Base-by-base conservation (phyloP, 2,329 filamentous ascomycete genomes). In the Colletotrichum spinosum region DNA sequence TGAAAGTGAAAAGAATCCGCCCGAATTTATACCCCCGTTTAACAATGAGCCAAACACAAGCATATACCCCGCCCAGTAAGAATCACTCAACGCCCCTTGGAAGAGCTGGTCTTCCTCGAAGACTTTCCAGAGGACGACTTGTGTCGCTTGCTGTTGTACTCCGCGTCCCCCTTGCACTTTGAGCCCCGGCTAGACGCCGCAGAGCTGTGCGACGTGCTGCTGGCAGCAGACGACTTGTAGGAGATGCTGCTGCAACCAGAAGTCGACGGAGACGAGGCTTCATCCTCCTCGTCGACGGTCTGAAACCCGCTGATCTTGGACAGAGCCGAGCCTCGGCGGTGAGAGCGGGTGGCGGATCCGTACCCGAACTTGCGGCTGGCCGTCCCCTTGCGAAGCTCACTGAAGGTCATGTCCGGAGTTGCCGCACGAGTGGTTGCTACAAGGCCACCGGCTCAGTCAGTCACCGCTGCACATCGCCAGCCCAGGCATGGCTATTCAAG, bases 371-470 rank as follows among this genome's bases (percentile, higher is more conserved):
- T 81, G 66, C 77, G 76, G 44, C 75, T 72, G 25, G 72, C 68
- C 42, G 75, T 79, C 34, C 75, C 74, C 65, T 78, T 81, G 65
- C 76, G 75, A 33, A 75, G 71, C 38, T 81, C 78, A 42, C 72
- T 63, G 59, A 77, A 79, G 13, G 73, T 73, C 70, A 77, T 74
- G 39, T 78, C 77, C 35, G 79, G 76, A 38, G 73, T 75, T n/a
- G 73, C 67, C 39, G 71, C 71, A 48, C 71, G 71, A 35, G 75
- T 75, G 15, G 75, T 72, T 15, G 70, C 78, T 81, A 69, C 10
- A 3, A n/a, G 2, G 7, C 39, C 7, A 25, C 25, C 25, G 25
- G 25, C 4, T 25, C 25, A 15, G 37, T 66, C 15, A 66, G 59
- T 9, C 8, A 46, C 4, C 9, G n/a, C 8, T 34, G 12, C 15